Base-by-base conservation (phyloP, 257 asterid species). In the Solanum chilense region DNA sequence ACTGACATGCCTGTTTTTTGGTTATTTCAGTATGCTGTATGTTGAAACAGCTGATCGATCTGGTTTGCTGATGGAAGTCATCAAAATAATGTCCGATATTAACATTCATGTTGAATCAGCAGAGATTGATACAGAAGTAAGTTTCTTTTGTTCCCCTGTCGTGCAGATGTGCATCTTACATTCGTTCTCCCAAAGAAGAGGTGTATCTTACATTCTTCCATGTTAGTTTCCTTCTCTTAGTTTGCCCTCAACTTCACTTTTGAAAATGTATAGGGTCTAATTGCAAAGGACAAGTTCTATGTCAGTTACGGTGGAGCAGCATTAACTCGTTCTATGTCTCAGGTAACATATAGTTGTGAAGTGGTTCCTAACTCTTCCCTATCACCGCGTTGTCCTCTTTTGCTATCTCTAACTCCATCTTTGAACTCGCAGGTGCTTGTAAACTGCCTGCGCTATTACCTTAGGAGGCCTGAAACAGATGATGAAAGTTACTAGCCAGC, bases 231-330 rank as follows among this genome's bases (percentile, higher is more conserved):
- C 42, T 44, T 49, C 15, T 58, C 85, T 62, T 45, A 27, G 58
- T 21, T 70, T 35, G 21, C 69, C 69, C 45, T 73, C 76, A 88
- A 88, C 88, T 85, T 77, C 75, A 45, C 87, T 14, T 58, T 75
- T 85, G 41, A 85, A 70, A 87, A 31, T 84, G 35, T 90, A 9
- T 77, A 97, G 99, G 99, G 99, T 80, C 89, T 97, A 91, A 93
- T 97, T 75, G 99, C 99, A 9, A 97, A 96, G 93, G 99, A 97
- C 92, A 95, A 88, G 88, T 97, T 97, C 89, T 96, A 97, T 87
- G 99, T 97, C 91, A 97, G 96, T 87, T 97, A 97, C 87, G 85
- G 99, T 87, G 99, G 98, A 44, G 95, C 95, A 64, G 99, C 99
- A 23, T 87, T 97, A 88, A 97, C 89, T 94, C 89, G 91, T 89